Conservation (phyloP, 169 alveolate species). For the Neospora caninum region DNA sequence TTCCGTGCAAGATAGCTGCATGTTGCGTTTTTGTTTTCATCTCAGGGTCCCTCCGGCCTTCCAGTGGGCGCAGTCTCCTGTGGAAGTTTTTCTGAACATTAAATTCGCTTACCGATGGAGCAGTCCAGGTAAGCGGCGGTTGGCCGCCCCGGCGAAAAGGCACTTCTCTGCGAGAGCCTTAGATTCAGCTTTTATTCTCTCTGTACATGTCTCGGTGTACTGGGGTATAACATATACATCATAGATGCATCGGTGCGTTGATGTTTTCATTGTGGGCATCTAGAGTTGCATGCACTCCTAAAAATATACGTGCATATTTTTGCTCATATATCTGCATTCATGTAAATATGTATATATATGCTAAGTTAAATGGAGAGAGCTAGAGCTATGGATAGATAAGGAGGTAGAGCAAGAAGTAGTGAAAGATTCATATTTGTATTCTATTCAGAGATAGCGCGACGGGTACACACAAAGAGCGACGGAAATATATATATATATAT, state of each 20-base stretch:
- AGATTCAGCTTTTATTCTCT: background rate
- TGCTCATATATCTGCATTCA: conserved; percentile 18
- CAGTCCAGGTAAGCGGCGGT: conserved; percentile 86
- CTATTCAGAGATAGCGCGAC: too few species aligned
- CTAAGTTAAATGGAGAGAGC: too few species aligned
- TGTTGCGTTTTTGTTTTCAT: background rate
- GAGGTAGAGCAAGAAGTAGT: too few species aligned
- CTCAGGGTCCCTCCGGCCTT: conserved; percentile 92
- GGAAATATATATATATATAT: too few species aligned
- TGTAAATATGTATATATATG: background rate
- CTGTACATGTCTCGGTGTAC: background rate
- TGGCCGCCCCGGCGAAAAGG: background rate
- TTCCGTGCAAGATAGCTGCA: background rate
- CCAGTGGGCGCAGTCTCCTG: conserved; percentile 96
- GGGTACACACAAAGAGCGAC: too few species aligned
- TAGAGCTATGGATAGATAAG: too few species aligned
- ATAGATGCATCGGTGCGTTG: too few species aligned
- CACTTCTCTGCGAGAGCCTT: background rate
- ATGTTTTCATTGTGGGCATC: conserved; percentile 54
- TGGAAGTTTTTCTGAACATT: conserved; percentile 85
- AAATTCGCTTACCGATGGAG: conserved; percentile 95
- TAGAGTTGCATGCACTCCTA: too few species aligned
- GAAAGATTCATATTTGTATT: too few species aligned
- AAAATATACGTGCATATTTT: too few species aligned
- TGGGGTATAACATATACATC: too few species aligned